Evolutionary conservation across 257 asterid genomes (phyloP), one percentile per base, ranked within the genome.

Genomic region (Craterostigma plantagineum): DNA sequence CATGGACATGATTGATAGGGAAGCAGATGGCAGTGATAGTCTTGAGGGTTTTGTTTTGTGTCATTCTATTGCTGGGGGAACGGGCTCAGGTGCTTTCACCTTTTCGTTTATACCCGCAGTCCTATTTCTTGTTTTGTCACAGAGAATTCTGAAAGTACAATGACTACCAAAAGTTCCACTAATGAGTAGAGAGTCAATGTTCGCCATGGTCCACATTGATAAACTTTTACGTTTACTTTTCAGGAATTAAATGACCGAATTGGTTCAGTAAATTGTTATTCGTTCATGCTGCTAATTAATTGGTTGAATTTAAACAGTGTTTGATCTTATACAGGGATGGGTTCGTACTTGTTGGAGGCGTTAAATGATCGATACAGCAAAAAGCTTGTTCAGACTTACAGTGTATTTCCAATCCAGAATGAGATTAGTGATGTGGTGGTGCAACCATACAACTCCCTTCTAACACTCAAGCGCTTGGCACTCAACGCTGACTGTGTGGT

Each of bases 361-460:
- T 62, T 90, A 51, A 90, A 90, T 61, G 95, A 90, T 54, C 91
- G 95, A 45, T 90, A 90, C 73, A 83, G 99, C 81, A 90, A 90
- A 60, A 90, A 90, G 59, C 96, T 90, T 53, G 77, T 90, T 38
- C 99, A 90, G 71, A 83, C 99, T 15, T 83, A 90, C 60, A 90
- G 99, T 56, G 99, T 90, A n/a, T 90, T 90, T 63, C 99, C 96
- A 35, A 90, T 83, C 68, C 99, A 90, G 54, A 83, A 79, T 14
- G 94, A 83, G 80, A 83, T 95, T 38, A 90, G 99, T 71, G 99
- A 90, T 55, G 99, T 90, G 66, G 99, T 90, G 51, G 99, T 83
- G 37, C 99, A 90, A 59, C 99, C 99, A 16, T 90, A 90, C 62
- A 90, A 90, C 58, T 90, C 99, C 41, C 96, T 90, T 49, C 62